A percentile compares a stretch with the other conserved stretches of the same genome.
phyloP scores from a whole-genome alignment of 208 protist genomes.

The Trichomonas vaginalis region DNA sequence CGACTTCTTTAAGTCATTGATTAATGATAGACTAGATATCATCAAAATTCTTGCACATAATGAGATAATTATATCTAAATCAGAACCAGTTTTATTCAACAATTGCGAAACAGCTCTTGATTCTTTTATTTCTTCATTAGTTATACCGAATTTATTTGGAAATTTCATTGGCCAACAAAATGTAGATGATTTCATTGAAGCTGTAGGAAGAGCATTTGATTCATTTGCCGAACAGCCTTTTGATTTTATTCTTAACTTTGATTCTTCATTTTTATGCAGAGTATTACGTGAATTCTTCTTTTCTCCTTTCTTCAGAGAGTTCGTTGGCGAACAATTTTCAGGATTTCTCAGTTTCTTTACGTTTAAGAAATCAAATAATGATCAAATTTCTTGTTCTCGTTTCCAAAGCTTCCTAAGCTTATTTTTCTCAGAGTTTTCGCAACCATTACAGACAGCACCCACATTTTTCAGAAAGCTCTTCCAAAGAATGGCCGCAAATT shows the following conservation, averaged over 20 bases:
- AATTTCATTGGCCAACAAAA: neutral
- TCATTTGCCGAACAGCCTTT: neutral
- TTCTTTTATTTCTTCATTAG: neutral
- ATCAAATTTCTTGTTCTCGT: neutral
- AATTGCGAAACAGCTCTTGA: neutral
- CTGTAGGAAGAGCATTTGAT: neutral
- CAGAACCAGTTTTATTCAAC: too few species aligned
- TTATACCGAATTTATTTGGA: neutral
- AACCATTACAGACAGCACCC: neutral
- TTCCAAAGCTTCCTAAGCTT: neutral
- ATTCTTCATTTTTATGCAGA: neutral
- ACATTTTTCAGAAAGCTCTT: neutral
- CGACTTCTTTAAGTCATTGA: too few species aligned
- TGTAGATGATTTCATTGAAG: neutral
- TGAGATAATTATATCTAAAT: too few species aligned
- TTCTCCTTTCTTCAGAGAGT: neutral
- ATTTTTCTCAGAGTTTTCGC: neutral
- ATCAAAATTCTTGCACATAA: too few species aligned
- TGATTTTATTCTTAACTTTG: neutral
- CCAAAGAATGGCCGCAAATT: neutral
- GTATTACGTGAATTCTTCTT: slow-evolving; percentile 6
- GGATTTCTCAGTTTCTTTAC: neutral
- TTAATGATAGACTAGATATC: too few species aligned
- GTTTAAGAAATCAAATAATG: neutral
- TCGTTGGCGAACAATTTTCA: neutral